phyloP scores from a whole-genome alignment of 352 stramenopile species.

The Phytophthora podocarpi region DNA sequence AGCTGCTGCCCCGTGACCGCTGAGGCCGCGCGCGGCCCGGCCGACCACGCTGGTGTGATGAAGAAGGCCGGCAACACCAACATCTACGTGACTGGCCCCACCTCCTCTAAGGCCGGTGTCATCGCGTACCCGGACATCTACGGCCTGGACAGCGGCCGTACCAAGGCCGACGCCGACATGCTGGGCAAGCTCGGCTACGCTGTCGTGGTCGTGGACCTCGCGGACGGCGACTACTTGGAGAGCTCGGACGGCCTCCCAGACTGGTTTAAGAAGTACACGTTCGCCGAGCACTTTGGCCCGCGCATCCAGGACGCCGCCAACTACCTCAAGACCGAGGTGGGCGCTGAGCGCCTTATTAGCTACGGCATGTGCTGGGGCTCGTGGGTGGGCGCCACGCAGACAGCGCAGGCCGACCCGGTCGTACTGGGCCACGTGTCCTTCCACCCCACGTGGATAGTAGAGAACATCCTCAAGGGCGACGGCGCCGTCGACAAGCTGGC shows the following conservation, averaged over 20 bases:
- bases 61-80: conserved; percentile 76
- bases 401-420: conserved; percentile 43
- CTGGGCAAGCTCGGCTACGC: conserved; percentile 79
- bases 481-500: conserved; percentile 73
- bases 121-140: conserved; percentile 81
- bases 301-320: conserved; percentile 76
- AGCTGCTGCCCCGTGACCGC: conserved; percentile 80
- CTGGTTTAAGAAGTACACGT: conserved; percentile 79
- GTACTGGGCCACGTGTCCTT: conserved; percentile 80
- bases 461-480: conserved; percentile 80
- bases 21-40: conserved; percentile 52
- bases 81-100: conserved; percentile 74
- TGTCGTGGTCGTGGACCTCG: conserved; percentile 74
- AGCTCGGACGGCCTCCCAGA: conserved; percentile 43
- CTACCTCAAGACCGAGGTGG: conserved; percentile 70
- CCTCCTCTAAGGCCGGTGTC: conserved; percentile 65
- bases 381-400: conserved; percentile 70
- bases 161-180: conserved; percentile 75
- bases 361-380: conserved; percentile 88
- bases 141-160: conserved; percentile 80
- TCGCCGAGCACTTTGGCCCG: conserved; percentile 45
- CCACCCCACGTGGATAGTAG: conserved; percentile 78
- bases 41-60: conserved; percentile 52
- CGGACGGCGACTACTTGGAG: conserved; percentile 68
- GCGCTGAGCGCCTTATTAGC: conserved; percentile 63